phyloP scores from a whole-genome alignment of 352 stramenopile genomes.

The Pythium myriotylum region DNA sequence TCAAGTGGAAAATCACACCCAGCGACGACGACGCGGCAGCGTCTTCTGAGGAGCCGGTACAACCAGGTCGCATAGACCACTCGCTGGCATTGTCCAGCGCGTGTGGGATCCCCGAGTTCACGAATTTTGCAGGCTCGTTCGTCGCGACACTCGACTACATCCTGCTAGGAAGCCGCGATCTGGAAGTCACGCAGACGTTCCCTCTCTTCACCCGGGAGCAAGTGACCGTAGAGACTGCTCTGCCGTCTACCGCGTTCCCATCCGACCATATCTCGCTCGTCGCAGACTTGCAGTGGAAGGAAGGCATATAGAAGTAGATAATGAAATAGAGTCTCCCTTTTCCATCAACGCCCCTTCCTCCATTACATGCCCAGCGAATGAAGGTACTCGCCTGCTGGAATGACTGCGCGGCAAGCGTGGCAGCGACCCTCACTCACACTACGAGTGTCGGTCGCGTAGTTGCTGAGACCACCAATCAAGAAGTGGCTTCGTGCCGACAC shows the following conservation, averaged over 20 bases:
- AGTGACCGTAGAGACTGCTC: conserved; percentile 58
- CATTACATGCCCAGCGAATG: too few relatives aligned
- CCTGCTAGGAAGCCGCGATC: conserved; percentile 38
- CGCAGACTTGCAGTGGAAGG: conserved; percentile 56
- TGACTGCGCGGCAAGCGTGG: too few relatives aligned
- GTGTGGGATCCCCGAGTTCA: conserved; percentile 70
- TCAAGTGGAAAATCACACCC: conserved; percentile 42
- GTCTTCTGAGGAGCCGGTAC: conserved; percentile 3
- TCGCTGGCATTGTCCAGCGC: conserved; percentile 44
- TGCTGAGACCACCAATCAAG: too few relatives aligned
- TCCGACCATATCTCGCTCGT: conserved; percentile 83
- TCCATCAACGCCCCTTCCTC: too few relatives aligned
- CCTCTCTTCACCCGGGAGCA: conserved; percentile 64
- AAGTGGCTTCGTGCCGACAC: too few relatives aligned
- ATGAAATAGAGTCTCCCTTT: too few relatives aligned
- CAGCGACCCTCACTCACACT: too few relatives aligned
- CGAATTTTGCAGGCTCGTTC: conserved; percentile 68
- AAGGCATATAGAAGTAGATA: too few relatives aligned
- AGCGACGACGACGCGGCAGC: background rate
- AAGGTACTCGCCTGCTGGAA: background rate
- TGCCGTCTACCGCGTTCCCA: conserved; percentile 74
- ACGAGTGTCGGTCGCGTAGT: too few relatives aligned
- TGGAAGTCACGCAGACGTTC: conserved; percentile 53
- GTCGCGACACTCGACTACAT: conserved; percentile 77
- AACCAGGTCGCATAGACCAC: conserved; percentile 41